A percentile compares a stretch with the other conserved stretches of the same genome.
phyloP scores from a whole-genome alignment of 2,329 filamentous ascomycete genomes.

The Exophiala xenobiotica region DNA sequence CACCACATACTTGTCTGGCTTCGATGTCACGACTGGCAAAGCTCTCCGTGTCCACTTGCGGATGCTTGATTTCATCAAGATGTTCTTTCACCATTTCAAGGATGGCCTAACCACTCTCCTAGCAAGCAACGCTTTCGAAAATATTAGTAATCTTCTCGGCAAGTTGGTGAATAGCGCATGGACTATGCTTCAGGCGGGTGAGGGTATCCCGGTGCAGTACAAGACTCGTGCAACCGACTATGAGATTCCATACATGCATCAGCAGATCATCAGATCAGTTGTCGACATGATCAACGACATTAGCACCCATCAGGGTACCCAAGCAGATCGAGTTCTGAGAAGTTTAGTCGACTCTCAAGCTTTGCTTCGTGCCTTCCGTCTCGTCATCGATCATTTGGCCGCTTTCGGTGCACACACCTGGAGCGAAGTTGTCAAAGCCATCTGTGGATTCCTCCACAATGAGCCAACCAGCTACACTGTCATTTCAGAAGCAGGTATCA shows the following conservation, averaged over 20 bases:
- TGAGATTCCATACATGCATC: constrained; percentile 86
- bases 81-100: constrained; percentile 78
- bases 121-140: constrained; percentile 77
- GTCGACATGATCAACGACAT: constrained; percentile 96
- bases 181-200: constrained; percentile 63
- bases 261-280: constrained; percentile 88
- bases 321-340: constrained; percentile 83
- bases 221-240: constrained; percentile 87
- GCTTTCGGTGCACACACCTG: constrained; percentile 91
- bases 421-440: constrained; percentile 87
- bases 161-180: constrained; percentile 73
- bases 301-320: constrained; percentile 78
- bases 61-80: constrained; percentile 84
- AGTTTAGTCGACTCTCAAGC: constrained; percentile 93
- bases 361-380: constrained; percentile 73
- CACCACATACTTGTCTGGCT: constrained; percentile 83
- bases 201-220: constrained; percentile 69
- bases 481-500: constrained; percentile 89
- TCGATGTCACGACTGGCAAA: constrained; percentile 76
- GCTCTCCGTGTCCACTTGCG: constrained; percentile 81
- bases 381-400: constrained; percentile 75
- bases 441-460: constrained; percentile 97
- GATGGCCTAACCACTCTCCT: constrained; percentile 83
- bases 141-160: constrained; percentile 83
- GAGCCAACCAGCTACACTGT: constrained; percentile 96